A percentile compares a stretch with the other conserved stretches of the same genome.
Evolutionary conservation across 768 basidiomycete species (phyloP).

Genomic region (Tylopilus balloui): DNA sequence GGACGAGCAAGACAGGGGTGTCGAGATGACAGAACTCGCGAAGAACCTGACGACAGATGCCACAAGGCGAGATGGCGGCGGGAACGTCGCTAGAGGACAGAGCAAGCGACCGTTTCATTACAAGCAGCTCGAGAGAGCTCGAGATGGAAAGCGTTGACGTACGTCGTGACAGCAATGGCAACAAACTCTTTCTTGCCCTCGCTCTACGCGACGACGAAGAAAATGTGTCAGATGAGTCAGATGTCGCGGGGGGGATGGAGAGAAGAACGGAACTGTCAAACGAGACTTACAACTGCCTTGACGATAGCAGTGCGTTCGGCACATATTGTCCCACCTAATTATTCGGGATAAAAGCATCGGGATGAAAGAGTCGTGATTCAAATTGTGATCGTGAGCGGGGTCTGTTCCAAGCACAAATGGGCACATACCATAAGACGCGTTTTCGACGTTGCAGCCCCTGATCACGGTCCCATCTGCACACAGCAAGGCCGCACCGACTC

Average conservation of each 20-base stretch:
- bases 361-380: no score
- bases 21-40: constrained; percentile 77
- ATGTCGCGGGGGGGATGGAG: no score
- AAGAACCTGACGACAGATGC: constrained; percentile 88
- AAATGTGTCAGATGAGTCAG: not conserved
- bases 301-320: constrained; percentile 93
- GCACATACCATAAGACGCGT: constrained; percentile 80
- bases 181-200: constrained; percentile 68
- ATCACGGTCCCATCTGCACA: constrained; percentile 66
- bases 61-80: constrained; percentile 76
- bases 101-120: not conserved
- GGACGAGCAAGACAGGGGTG: constrained; percentile 70
- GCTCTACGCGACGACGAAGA: constrained; percentile 47
- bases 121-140: not conserved
- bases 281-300: constrained; percentile 75
- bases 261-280: not conserved
- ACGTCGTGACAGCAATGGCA: constrained; percentile 81
- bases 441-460: constrained; percentile 90
- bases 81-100: constrained; percentile 56
- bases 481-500: constrained; percentile 86
- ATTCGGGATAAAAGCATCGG: not conserved
- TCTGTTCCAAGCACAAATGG: not conserved
- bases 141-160: constrained; percentile 23
- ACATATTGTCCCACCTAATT: constrained; percentile 75
- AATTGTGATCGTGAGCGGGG: not conserved